phyloP scores from a whole-genome alignment of 805 yeast species.

The Saccharomycopsis sp. region DNA sequence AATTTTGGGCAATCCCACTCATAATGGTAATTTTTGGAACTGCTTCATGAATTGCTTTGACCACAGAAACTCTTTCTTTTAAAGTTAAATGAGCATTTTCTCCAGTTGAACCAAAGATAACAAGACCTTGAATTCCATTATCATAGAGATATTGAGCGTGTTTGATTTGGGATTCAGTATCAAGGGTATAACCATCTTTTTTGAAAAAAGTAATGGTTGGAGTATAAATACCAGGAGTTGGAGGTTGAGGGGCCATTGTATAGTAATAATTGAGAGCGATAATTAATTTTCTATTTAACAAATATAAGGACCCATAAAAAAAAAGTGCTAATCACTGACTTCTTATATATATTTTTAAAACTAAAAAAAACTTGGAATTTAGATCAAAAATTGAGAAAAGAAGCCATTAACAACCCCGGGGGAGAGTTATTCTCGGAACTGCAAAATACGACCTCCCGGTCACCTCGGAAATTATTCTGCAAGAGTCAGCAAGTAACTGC shows the following conservation, averaged over 20 bases:
- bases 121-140: conserved; percentile 38
- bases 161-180: conserved; percentile 33
- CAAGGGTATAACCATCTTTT: conserved; percentile 30
- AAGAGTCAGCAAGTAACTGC: too few species aligned
- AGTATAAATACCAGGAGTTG: conserved; percentile 35
- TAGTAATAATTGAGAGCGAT: too few species aligned
- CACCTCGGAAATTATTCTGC: too few species aligned
- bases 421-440: too few species aligned
- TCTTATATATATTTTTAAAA: too few species aligned
- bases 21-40: conserved; percentile 33
- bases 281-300: too few species aligned
- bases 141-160: conserved; percentile 34
- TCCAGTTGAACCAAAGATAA: conserved; percentile 45
- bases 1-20: conserved; percentile 41
- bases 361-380: too few species aligned
- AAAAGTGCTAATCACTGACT: too few species aligned
- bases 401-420: too few species aligned
- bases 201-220: conserved; percentile 48
- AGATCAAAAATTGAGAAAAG: too few species aligned
- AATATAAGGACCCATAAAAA: too few species aligned
- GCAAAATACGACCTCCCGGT: too few species aligned
- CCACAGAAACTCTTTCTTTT: conserved; percentile 31
- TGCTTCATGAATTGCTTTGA: conserved; percentile 26
- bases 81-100: conserved; percentile 42
- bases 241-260: background rate